phyloP scores from a whole-genome alignment of 1,139 yeast genomes.

The Candida tropicalis region DNA sequence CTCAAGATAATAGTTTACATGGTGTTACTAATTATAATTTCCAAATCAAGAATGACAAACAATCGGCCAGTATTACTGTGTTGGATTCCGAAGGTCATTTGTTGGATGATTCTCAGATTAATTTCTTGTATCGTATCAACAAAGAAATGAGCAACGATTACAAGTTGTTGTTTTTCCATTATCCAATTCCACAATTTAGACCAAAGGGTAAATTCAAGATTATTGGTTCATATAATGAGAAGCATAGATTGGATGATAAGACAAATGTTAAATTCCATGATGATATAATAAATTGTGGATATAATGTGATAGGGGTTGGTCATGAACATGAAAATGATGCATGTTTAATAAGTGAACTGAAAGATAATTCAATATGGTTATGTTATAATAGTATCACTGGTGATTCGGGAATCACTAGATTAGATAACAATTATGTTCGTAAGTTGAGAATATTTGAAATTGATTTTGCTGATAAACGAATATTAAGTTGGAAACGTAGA shows the following conservation, averaged over 20 bases:
- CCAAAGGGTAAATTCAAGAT: constrained; percentile 51
- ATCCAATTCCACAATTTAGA: constrained; percentile 54
- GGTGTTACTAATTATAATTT: constrained; percentile 44
- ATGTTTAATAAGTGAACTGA: constrained; percentile 36
- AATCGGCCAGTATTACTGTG: constrained; percentile 32
- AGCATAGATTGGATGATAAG: constrained; percentile 37
- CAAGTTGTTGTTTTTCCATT: constrained; percentile 50
- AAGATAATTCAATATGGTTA: constrained; percentile 33
- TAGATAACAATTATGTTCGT: constrained; percentile 30
- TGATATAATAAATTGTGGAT: constrained; percentile 41
- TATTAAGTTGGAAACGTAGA: constrained; percentile 45
- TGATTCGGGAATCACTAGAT: constrained; percentile 34
- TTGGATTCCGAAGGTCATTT: constrained; percentile 36
- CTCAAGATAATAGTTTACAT: constrained; percentile 19
- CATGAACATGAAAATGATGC: constrained; percentile 61
- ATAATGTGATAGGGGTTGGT: constrained; percentile 52
- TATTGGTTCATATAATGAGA: constrained; percentile 52
- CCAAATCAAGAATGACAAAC: constrained; percentile 18
- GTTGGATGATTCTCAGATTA: constrained; percentile 36
- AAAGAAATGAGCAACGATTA: constrained; percentile 17
- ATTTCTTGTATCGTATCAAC: constrained; percentile 28
- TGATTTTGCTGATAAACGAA: constrained; percentile 25
- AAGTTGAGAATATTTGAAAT: constrained; percentile 41
- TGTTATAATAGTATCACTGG: constrained; percentile 47
- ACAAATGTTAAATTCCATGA: constrained; percentile 37